Evolutionary conservation across 1,284 basidiomycete species (phyloP), one percentile per base, ranked within the genome.

Genomic region (Sanghuangporus weigelae): DNA sequence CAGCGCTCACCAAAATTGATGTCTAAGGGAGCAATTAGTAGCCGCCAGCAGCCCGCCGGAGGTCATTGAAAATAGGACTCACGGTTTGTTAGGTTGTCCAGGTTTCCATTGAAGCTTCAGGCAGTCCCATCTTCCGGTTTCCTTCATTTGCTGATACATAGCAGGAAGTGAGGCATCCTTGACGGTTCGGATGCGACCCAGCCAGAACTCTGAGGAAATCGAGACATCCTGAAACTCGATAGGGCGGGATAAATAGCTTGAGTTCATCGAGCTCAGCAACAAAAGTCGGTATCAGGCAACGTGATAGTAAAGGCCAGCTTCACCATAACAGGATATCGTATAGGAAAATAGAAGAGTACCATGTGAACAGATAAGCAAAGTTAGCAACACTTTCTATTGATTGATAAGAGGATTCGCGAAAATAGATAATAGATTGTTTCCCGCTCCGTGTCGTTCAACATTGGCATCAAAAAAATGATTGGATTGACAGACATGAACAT

Each of bases 91-190:
- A 4, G 69, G 69, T 35, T 67, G 64, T 8, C 69, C 69, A 16
- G 67, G 62, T 61, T 67, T 70, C 69, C 69, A 70, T 44, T 64
- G 38, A 31, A 70, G 63, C 62, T 69, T 68, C n/a, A 70, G 58
- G 35, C 60, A 66, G 56, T 70, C 68, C 69, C 69, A 70, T 51
- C 69, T 59, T 7, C 69, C 69, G 16, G 69, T 69, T 14, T 59
- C 57, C 58, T 69, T 69, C 68, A 70, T 66, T 51, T 68, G 67
- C 23, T 66, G 35, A 57, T 65, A 64, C 42, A 70, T 70, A 5
- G 68, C 64, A 5, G 68, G 67, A 8, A 70, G 49, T 8, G 69
- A 63, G 10, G 63, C 67, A 7, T 57, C 48, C 44, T 53, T 54
- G 5, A 66, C 60, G 10, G 58, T 67, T 21, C 57, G 6, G 19